Conservation (phyloP, 1,284 basidiomycete genomes). For the Caloboletus inedulis region DNA sequence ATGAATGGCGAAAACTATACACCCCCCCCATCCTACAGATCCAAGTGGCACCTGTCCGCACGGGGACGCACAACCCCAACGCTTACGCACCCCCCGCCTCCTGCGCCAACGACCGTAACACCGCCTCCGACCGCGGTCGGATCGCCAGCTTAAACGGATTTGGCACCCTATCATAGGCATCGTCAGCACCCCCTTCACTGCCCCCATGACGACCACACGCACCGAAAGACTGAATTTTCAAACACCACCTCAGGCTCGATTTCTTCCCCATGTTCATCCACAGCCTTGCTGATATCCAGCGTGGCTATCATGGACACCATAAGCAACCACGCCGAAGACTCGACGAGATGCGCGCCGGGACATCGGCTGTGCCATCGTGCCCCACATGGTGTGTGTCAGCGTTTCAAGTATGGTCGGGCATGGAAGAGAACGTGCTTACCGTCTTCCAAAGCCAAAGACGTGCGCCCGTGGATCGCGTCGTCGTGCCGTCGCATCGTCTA, state of each 20-base stretch:
- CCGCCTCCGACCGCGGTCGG: constrained; percentile 47
- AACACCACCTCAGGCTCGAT: constrained; percentile 47
- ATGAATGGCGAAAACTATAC: not conserved
- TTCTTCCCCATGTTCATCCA: constrained; percentile 44
- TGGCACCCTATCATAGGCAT: constrained; percentile 37
- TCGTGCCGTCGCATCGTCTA: constrained; percentile 32
- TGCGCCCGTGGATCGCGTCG: constrained; percentile 45
- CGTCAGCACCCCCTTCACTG: not conserved
- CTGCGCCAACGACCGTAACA: constrained; percentile 42
- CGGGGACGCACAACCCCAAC: not conserved
- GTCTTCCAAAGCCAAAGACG: constrained; percentile 56
- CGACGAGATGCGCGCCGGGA: constrained; percentile 50
- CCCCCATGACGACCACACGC: constrained; percentile 2
- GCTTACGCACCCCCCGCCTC: constrained; percentile 7
- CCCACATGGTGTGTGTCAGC: not conserved
- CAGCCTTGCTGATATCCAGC: constrained; percentile 47
- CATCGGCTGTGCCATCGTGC: constrained; percentile 36
- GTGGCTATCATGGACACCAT: constrained; percentile 50
- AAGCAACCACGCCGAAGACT: constrained; percentile 52
- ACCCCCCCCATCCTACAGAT: not conserved
- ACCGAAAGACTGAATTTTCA: constrained; percentile 49
- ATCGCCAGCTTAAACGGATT: constrained; percentile 46
- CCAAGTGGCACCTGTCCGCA: not conserved
- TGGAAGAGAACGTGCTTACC: constrained; percentile 33
- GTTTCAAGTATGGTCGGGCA: not conserved